phyloP scores from a whole-genome alignment of 164 flowering plant species.

The Malania oleifera region DNA sequence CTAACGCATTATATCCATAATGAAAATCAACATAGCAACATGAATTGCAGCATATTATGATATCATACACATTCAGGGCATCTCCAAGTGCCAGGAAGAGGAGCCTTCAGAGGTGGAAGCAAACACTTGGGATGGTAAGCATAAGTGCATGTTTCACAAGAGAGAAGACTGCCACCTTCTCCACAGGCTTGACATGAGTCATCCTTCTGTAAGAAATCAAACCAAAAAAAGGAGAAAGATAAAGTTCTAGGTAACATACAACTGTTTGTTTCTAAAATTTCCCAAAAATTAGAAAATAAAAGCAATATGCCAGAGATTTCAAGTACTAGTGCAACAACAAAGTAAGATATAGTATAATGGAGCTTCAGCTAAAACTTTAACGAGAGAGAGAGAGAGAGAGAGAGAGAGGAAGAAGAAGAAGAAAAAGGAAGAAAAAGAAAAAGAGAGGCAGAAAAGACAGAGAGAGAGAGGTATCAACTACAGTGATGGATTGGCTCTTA shows the following conservation, averaged over 20 bases:
- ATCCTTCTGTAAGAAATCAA: conserved; percentile 50
- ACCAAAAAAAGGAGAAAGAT: neutral
- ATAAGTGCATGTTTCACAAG: conserved; percentile 83
- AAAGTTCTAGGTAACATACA: neutral
- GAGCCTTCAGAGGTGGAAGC: conserved; percentile 66
- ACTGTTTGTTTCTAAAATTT: neutral
- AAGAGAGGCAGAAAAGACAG: too few relatives aligned
- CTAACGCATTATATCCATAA: neutral
- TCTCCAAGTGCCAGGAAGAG: conserved; percentile 65
- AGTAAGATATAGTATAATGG: too few relatives aligned
- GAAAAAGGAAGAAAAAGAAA: too few relatives aligned
- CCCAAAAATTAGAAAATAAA: too few relatives aligned
- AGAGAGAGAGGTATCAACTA: too few relatives aligned
- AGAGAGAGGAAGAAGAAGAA: too few relatives aligned
- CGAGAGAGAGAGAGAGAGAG: too few relatives aligned
- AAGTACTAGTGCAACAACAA: too few relatives aligned
- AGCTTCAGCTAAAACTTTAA: too few relatives aligned
- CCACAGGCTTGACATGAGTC: conserved; percentile 84
- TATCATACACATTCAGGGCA: conserved; percentile 99
- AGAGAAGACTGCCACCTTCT: conserved; percentile 49
- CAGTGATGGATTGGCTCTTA: too few relatives aligned
- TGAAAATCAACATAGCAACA: neutral
- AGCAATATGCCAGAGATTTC: too few relatives aligned
- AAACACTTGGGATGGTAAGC: conserved; percentile 81
- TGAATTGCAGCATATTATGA: neutral